phyloP scores from a whole-genome alignment of 768 basidiomycete species.

The Auriscalpium vulgare region DNA sequence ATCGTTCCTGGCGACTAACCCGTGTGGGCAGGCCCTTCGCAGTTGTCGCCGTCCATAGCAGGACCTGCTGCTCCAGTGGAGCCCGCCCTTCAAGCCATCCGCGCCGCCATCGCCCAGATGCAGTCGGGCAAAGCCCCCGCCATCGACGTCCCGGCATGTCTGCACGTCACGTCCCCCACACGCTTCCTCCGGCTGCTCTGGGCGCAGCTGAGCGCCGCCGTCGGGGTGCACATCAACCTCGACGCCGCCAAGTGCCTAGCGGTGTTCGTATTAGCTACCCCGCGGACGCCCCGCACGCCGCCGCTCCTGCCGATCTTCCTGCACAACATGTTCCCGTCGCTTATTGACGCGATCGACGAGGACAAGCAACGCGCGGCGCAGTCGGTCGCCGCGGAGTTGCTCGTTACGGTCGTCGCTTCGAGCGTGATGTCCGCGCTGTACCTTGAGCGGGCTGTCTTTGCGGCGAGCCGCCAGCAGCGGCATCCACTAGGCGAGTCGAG shows the following conservation, averaged over 20 bases:
- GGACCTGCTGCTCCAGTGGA: neutral
- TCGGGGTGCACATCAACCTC: slow-evolving; percentile 44
- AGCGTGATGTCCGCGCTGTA: slow-evolving; percentile 61
- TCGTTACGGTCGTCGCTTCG: slow-evolving; percentile 59
- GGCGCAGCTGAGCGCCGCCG: slow-evolving; percentile 49
- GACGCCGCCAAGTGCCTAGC: slow-evolving; percentile 59
- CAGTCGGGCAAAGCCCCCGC: slow-evolving; percentile 54
- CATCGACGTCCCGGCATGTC: slow-evolving; percentile 59
- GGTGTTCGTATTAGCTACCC: slow-evolving; percentile 60
- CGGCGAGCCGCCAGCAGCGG: slow-evolving; percentile 41
- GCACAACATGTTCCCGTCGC: slow-evolving; percentile 53
- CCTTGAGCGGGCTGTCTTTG: slow-evolving; percentile 59
- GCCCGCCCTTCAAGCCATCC: slow-evolving; percentile 44
- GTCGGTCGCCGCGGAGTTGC: slow-evolving; percentile 48
- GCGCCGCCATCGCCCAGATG: slow-evolving; percentile 46
- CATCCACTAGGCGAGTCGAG: slow-evolving; percentile 55
- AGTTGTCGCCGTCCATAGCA: neutral
- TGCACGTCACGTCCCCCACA: slow-evolving; percentile 48
- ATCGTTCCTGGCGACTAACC: neutral
- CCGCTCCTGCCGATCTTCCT: slow-evolving; percentile 72
- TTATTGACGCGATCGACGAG: slow-evolving; percentile 50
- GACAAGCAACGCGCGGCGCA: slow-evolving; percentile 40
- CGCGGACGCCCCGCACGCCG: slow-evolving; percentile 41
- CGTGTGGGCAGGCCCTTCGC: neutral
- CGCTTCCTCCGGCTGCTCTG: slow-evolving; percentile 64